These are phyloP conservation scores for Musa troglodytarum DNA, from an alignment of 176 grass and related monocot genomes.

Conservation along the genomic window DNA sequence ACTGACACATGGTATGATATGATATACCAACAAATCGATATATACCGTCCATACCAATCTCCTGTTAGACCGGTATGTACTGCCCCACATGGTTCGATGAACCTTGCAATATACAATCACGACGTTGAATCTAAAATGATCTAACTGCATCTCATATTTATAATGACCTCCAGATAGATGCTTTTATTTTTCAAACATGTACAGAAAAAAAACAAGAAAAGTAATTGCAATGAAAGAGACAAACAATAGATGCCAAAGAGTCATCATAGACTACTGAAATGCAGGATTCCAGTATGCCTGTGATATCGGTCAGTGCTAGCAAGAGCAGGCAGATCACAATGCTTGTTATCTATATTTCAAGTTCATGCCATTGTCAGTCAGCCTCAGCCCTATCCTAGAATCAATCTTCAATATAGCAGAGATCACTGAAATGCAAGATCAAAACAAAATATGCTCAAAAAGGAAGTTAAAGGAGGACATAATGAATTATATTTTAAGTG, in stretches of 20 bases:
- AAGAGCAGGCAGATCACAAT: not conserved
- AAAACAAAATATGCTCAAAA: constrained; percentile 2
- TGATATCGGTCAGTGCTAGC: not conserved
- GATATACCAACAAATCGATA: too few species aligned
- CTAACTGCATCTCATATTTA: not conserved
- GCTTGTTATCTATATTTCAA: not conserved
- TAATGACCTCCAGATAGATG: not conserved
- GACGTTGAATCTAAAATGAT: not conserved
- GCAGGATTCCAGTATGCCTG: not conserved
- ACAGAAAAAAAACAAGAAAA: not conserved
- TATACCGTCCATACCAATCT: too few species aligned
- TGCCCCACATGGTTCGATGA: too few species aligned
- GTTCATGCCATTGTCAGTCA: not conserved
- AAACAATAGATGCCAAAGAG: not conserved
- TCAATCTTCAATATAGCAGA: not conserved
- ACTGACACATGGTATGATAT: too few species aligned
- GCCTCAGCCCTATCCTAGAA: not conserved
- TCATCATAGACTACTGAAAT: not conserved
- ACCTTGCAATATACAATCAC: too few species aligned
- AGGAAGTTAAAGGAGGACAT: constrained; percentile 7
- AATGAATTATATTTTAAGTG: not conserved
- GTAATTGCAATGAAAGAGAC: not conserved
- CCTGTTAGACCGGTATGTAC: too few species aligned
- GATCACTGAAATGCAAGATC: not conserved
- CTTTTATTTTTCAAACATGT: too few species aligned